Conservation (phyloP, 2,329 filamentous ascomycete species). For the Epichloe sibirici region DNA sequence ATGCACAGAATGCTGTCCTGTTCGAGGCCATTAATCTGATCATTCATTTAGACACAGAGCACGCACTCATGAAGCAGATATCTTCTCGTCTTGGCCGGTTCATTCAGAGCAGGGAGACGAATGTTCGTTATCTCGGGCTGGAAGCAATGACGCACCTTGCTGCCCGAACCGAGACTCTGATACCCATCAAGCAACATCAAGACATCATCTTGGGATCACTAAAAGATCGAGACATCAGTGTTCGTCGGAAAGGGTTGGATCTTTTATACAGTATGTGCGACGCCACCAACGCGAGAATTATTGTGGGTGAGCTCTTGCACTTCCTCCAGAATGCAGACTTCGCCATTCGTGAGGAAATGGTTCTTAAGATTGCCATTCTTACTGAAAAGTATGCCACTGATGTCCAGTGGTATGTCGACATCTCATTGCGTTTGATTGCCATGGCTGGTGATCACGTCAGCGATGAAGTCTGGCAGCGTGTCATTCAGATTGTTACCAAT, state of each 20-base stretch:
- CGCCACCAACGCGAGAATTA: constrained; percentile 80
- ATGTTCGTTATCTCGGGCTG: constrained; percentile 87
- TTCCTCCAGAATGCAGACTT: constrained; percentile 96
- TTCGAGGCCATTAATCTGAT: constrained; percentile 98
- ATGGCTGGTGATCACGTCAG: constrained; percentile 98
- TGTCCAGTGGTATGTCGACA: constrained; percentile 98
- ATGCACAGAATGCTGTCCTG: constrained; percentile 92
- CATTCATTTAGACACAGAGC: constrained; percentile 93
- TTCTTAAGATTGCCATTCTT: constrained; percentile 93
- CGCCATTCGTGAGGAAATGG: constrained; percentile 97
- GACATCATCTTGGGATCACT: constrained; percentile 90
- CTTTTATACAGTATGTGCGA: constrained; percentile 99
- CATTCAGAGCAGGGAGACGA: constrained; percentile 93
- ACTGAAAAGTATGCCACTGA: constrained; percentile 98
- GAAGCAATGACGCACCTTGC: constrained; percentile 98
- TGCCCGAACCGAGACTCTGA: constrained; percentile 81
- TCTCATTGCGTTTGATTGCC: constrained; percentile 83
- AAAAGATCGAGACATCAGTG: constrained; percentile 92
- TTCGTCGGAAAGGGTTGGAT: constrained; percentile 88
- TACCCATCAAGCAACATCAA: constrained; percentile 97
- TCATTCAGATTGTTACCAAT: constrained; percentile 98
- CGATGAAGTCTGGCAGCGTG: constrained; percentile 97
- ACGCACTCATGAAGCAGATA: constrained; percentile 90
- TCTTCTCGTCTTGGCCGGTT: constrained; percentile 85
- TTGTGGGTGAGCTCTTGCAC: constrained; percentile 85